Percentiles rank a stretch among this genome's conserved stretches.
Conservation (phyloP, 1,284 basidiomycete species). For the Puccinia brachypodii region DNA sequence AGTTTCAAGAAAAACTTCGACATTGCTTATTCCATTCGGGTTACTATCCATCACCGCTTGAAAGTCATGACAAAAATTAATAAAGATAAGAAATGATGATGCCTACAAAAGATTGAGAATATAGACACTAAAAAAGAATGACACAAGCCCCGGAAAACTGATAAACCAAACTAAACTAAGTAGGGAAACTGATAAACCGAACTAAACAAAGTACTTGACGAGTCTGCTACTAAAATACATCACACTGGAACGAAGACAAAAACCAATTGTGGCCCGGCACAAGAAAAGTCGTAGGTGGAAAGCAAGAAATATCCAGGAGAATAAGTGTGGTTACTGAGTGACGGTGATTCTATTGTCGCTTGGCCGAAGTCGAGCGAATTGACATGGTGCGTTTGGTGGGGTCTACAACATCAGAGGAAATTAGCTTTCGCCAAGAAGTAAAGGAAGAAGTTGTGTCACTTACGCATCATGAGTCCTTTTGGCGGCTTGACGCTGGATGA, state of each 20-base stretch:
- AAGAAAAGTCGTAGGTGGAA: not conserved
- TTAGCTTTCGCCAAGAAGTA: not conserved
- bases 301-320: not conserved
- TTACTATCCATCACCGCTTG: not conserved
- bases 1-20: not conserved
- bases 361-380: constrained; percentile 41
- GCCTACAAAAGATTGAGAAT: not conserved
- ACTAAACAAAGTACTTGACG: not conserved
- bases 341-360: not conserved
- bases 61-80: not conserved
- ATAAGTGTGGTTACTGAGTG: not conserved
- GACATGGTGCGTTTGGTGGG: constrained; percentile 48
- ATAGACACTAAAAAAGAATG: not conserved
- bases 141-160: not conserved
- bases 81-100: not conserved
- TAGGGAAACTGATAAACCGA: not conserved
- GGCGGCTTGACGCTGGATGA: constrained; percentile 66
- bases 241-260: not conserved
- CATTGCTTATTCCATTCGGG: not conserved
- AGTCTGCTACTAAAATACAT: not conserved
- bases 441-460: not conserved
- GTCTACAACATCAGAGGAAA: not conserved
- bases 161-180: not conserved
- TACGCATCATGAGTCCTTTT: constrained; percentile 55
- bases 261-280: not conserved